Percentiles rank a stretch among this genome's conserved stretches.
phyloP scores from a whole-genome alignment of 1,284 basidiomycete species.

The Cryptococcus wingfieldii region DNA sequence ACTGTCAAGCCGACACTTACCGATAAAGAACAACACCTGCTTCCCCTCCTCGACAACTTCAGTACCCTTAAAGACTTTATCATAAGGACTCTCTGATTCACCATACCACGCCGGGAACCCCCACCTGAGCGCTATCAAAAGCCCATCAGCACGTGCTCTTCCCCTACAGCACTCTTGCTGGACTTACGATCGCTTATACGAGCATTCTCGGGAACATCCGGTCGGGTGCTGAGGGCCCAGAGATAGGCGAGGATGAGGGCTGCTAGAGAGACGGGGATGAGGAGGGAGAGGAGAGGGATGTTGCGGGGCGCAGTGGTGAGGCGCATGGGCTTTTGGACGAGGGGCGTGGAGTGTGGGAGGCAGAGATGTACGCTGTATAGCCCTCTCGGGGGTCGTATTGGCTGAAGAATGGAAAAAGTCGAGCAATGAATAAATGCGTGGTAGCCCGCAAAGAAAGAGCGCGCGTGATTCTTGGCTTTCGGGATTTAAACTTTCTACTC shows the following conservation, averaged over 20 bases:
- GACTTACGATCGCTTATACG: conserved; percentile 13
- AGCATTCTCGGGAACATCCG: conserved; percentile 8
- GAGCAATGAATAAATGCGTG: no score
- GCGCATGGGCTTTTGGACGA: not conserved
- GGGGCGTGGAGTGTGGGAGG: no score
- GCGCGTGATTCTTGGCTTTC: no score
- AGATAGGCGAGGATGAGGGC: conserved; percentile 13
- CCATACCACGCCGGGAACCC: conserved; percentile 21
- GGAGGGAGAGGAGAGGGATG: conserved; percentile 1
- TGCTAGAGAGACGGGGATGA: conserved; percentile 8
- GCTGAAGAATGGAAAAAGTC: no score
- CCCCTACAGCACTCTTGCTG: not conserved
- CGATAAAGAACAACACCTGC: conserved; percentile 12
- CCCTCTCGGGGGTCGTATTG: no score
- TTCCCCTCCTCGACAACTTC: conserved; percentile 8
- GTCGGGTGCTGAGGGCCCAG: conserved; percentile 5
- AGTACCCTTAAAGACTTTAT: conserved; percentile 1
- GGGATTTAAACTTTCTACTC: no score
- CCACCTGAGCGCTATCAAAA: conserved; percentile 11
- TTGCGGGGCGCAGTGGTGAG: conserved; percentile 5
- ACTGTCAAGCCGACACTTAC: not conserved
- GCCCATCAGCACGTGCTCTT: not conserved
- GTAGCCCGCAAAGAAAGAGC: no score
- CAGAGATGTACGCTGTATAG: no score
- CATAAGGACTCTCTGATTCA: conserved; percentile 7